Base-by-base conservation (phyloP, 345 rosid species). In the Dimocarpus longan region DNA sequence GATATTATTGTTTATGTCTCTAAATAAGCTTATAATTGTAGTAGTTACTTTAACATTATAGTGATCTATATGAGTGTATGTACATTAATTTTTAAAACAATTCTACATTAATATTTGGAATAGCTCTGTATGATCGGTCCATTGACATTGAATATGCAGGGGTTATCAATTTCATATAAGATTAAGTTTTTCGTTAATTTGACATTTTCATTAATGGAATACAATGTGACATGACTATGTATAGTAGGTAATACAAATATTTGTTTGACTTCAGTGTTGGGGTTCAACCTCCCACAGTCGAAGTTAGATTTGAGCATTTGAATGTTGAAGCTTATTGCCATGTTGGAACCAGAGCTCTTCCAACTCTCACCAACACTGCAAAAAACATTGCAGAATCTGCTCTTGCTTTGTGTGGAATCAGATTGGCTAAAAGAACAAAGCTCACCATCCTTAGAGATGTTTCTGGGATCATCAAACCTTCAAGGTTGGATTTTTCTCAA, bases 291-390 rank as follows among this genome's bases (percentile, higher is more conserved):
- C 99, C 99, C 0, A 89, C 91, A 0, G 95, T 91, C 3, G 98
- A 95, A 80, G 96, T 95, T 8, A 83, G 98, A 82, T 93, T 85
- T 69, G 90, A 93, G 72, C 80, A 85, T 22, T 66, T 95, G 71
- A 92, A 80, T 0, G 66, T 95, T 1, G 95, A 91, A 83, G 98
- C 96, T 0, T 87, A 93, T 15, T 92, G 99, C 59, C 82, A 91
- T 56, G 19, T 92, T 24, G 98, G 99, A 7, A 87, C 67, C 48
- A 88, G 99, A 81, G 97, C 99, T 37, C 93, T 95, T 24, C 99
- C 99, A 0, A 86, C 95, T 0, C 92, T 95, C 28, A 91, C 87
- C 21, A 95, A 95, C 76, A 87, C 72, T 18, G 95, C 93, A 3
- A 80, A 87, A 82, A 92, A 95, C 83, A 79, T 90, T 69, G 89